Evolutionary conservation across 1,139 yeast species (phyloP).

Genomic region (Blastobotrys arbuscula): DNA sequence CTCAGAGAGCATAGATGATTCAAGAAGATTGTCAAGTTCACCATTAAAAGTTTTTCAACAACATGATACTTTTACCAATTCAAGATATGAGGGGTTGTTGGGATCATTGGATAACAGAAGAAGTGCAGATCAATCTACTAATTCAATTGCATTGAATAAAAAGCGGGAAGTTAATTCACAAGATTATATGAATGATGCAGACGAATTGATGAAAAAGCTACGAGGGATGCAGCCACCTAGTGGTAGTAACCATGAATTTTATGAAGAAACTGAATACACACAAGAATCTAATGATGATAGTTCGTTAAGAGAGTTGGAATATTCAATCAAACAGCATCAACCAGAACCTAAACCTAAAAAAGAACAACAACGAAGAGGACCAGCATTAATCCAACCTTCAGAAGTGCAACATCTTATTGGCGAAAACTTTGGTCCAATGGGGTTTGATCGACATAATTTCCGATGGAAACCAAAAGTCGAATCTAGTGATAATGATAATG

Average conservation of each 20-base stretch:
- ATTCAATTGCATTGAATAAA: neutral
- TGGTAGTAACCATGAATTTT: neutral
- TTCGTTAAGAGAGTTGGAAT: constrained; percentile 15
- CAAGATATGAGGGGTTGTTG: constrained; percentile 24
- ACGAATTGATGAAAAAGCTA: constrained; percentile 13
- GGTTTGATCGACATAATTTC: constrained; percentile 18
- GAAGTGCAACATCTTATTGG: constrained; percentile 23
- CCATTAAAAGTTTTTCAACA: constrained; percentile 26
- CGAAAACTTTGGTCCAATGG: constrained; percentile 23
- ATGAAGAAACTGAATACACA: constrained; percentile 11
- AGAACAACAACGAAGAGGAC: constrained; percentile 14
- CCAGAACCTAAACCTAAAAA: constrained; percentile 9
- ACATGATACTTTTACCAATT: constrained; percentile 28
- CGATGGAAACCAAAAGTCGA: constrained; percentile 18
- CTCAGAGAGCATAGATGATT: constrained; percentile 8
- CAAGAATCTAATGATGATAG: constrained; percentile 11
- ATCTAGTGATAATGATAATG: neutral
- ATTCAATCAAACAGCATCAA: constrained; percentile 16
- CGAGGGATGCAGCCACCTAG: constrained; percentile 11
- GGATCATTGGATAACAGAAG: constrained; percentile 18
- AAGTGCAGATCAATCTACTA: constrained; percentile 3
- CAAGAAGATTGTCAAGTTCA: constrained; percentile 16
- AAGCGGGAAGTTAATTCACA: constrained; percentile 14
- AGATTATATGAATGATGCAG: constrained; percentile 21
- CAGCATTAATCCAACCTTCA: constrained; percentile 23